phyloP scores from a whole-genome alignment of 257 asterid species.

The Petunia axillaris region DNA sequence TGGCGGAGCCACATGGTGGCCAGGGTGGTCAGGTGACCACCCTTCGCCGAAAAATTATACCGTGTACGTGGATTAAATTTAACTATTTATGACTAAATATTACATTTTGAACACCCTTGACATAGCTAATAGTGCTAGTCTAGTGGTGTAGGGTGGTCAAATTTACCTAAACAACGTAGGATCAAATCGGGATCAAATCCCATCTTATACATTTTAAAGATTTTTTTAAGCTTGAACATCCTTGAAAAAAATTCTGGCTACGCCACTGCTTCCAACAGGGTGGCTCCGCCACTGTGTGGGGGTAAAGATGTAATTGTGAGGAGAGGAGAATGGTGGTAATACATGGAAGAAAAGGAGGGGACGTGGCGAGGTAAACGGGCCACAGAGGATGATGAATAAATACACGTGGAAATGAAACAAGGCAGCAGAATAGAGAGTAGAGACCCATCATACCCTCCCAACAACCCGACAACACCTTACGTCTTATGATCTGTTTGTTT shows the following conservation, averaged over 20 bases:
- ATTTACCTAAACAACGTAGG: no score
- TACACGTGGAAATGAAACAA: conserved; percentile 29
- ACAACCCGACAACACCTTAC: conserved; percentile 42
- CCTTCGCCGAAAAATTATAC: no score
- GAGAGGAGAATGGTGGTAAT: conserved; percentile 13
- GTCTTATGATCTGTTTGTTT: conserved; percentile 29
- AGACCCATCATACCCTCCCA: conserved; percentile 11
- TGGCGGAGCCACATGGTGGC: no score
- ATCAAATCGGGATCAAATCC: no score
- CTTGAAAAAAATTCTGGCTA: no score
- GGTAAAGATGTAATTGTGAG: neutral
- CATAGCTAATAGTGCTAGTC: no score
- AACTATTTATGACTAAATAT: no score
- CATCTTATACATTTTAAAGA: no score
- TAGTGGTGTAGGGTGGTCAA: no score
- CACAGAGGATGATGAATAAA: neutral
- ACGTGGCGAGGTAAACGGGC: conserved; percentile 33
- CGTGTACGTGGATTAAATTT: no score
- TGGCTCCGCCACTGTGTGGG: neutral
- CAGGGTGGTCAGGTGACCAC: no score
- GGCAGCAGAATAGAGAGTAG: neutral
- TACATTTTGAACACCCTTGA: no score
- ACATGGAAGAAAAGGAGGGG: neutral
- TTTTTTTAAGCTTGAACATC: neutral
- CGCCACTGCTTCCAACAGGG: neutral